Evolutionary conservation across 805 yeast genomes (phyloP).

Genomic region (Candida patagonica): DNA sequence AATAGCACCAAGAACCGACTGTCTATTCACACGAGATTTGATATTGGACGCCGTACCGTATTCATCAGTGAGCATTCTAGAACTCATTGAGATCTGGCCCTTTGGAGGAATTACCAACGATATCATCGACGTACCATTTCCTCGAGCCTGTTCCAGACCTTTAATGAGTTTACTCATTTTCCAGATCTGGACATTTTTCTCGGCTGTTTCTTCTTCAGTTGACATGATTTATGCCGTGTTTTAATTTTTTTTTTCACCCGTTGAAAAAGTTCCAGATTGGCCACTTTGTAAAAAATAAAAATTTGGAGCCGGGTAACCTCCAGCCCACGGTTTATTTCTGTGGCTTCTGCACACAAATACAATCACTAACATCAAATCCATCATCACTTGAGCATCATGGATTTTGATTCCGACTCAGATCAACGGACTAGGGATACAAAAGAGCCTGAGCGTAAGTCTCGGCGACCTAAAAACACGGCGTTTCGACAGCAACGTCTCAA

Average conservation of each 20-base stretch:
- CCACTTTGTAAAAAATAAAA: too few species aligned
- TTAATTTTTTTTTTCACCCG: too few species aligned
- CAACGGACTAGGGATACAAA: slow-evolving; percentile 20
- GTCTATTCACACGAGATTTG: slow-evolving; percentile 93
- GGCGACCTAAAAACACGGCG: slow-evolving; percentile 37
- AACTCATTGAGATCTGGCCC: slow-evolving; percentile 81
- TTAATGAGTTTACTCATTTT: slow-evolving; percentile 91
- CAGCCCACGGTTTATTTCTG: too few species aligned
- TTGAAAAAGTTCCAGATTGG: too few species aligned
- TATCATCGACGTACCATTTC: slow-evolving; percentile 99
- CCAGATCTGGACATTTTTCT: slow-evolving; percentile 97
- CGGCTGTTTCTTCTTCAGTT: slow-evolving; percentile 27
- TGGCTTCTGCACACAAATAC: too few species aligned
- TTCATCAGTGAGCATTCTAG: slow-evolving; percentile 93
- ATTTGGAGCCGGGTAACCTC: not conserved
- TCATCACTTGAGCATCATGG: not conserved
- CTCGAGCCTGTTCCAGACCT: slow-evolving; percentile 83
- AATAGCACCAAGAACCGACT: slow-evolving; percentile 91
- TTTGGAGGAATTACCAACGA: slow-evolving; percentile 92
- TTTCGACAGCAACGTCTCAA: slow-evolving; percentile 49
- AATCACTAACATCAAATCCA: not conserved
- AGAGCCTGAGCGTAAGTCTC: slow-evolving; percentile 29
- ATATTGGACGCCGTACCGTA: slow-evolving; percentile 98
- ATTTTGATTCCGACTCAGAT: slow-evolving; percentile 28
- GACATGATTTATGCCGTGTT: slow-evolving; percentile 10